Percentiles rank a stretch among this genome's conserved stretches.
Evolutionary conservation across 225 moss, liverwort and hornwort genomes (phyloP).

Genomic region (Marchantia paleacea): DNA sequence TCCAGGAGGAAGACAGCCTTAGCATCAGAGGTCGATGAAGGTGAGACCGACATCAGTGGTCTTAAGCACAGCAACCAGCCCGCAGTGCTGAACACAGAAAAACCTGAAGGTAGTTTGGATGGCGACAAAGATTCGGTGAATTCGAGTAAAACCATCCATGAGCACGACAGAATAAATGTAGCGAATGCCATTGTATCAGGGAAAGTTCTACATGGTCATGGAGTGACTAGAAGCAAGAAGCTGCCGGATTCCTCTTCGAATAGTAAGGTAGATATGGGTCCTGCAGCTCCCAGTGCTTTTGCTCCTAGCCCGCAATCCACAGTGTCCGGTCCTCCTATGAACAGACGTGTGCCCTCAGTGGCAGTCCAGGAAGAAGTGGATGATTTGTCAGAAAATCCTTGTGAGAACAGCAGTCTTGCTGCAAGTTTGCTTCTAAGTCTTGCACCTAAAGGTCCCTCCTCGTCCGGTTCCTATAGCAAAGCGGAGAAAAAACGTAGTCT

Average conservation of each 20-base stretch:
- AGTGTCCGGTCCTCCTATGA: constrained; percentile 16
- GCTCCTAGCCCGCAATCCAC: constrained; percentile 13
- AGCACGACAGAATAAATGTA: not conserved
- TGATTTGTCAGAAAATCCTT: constrained; percentile 7
- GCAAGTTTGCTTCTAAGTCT: constrained; percentile 22
- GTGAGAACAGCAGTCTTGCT: constrained; percentile 21
- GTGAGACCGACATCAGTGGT: constrained; percentile 11
- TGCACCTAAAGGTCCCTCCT: constrained; percentile 21
- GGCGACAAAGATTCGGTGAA: constrained; percentile 17
- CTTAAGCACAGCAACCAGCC: constrained; percentile 1
- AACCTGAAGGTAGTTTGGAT: constrained; percentile 18
- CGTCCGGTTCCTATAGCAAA: constrained; percentile 14
- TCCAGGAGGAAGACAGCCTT: constrained; percentile 3
- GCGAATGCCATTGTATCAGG: constrained; percentile 3
- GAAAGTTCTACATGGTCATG: not conserved
- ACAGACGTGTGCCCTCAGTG: constrained; percentile 6
- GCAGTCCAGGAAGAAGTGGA: constrained; percentile 14
- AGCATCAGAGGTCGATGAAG: constrained; percentile 17
- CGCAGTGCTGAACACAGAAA: constrained; percentile 10
- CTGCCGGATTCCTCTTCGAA: not conserved
- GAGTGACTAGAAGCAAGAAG: constrained; percentile 5
- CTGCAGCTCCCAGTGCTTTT: constrained; percentile 7
- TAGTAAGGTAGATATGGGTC: not conserved
- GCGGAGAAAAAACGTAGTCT: constrained; percentile 16
- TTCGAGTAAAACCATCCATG: constrained; percentile 11